Base-by-base conservation (phyloP, 139 green algal species). In the Pleodorina starrii region DNA sequence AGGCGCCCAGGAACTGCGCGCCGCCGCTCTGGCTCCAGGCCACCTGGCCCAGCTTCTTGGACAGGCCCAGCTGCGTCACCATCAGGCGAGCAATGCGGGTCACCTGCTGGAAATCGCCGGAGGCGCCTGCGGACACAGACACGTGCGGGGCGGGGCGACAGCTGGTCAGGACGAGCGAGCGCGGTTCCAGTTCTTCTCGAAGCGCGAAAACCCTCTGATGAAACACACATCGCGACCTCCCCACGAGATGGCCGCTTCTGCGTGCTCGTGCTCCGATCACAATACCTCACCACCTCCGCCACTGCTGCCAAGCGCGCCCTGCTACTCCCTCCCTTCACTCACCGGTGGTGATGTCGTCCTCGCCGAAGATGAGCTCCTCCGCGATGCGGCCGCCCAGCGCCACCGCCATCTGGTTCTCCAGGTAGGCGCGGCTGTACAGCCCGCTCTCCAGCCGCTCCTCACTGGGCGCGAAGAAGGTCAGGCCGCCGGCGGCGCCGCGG, bases 291-390 rank as follows among this genome's bases (percentile, higher is more conserved):
- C n/a, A n/a, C n/a, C n/a, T n/a, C n/a, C n/a, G n/a, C n/a, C n/a
- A n/a, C n/a, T n/a, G n/a, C n/a, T n/a, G n/a, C n/a, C n/a, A n/a
- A n/a, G n/a, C n/a, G n/a, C n/a, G n/a, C n/a, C n/a, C n/a, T n/a
- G n/a, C n/a, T n/a, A n/a, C n/a, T n/a, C n/a, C n/a, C n/a, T n/a
- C 11, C 44, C 35, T 36, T 2, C 38, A 77, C 76, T 46, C 50
- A 86, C 98, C 98, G 5, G 98, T 99, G 74, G 98, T 99, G 75
- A 99, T 98, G 85, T 99, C 94, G 48, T 99, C 94, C 79, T 95
- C 93, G 27, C 98, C 98, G 75, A 99, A 99, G 89, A 99, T 99
- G 0, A 99, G 92, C 96, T 99, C 98, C 96, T 99, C 98, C 17
- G 98, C 98, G 73, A 99, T 96, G 54, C 98, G 97, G 69, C 97